Conservation (phyloP, 2,329 filamentous ascomycete genomes). For the Colletotrichum simmondsii region DNA sequence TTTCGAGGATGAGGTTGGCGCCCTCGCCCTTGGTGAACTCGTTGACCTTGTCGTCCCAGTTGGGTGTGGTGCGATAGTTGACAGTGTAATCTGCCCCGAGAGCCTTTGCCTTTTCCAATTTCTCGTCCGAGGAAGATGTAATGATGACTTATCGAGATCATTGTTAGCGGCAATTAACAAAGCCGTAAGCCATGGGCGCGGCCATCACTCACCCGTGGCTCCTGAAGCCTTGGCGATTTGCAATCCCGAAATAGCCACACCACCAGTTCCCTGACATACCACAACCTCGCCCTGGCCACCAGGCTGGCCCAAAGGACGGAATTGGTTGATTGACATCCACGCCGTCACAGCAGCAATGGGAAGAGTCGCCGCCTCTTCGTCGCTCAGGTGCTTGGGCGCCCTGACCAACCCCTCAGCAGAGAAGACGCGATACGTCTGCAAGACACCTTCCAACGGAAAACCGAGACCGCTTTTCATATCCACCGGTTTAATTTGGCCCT, state of each 20-base stretch:
- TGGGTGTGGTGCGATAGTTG: slow-evolving; percentile 64
- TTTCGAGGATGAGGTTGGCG: slow-evolving; percentile 66
- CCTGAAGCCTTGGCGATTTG: slow-evolving; percentile 66
- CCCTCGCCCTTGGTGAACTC: slow-evolving; percentile 55
- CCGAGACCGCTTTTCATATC: slow-evolving; percentile 70
- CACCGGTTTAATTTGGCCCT: slow-evolving; percentile 66
- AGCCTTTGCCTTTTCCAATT: slow-evolving; percentile 56
- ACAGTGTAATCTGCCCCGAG: slow-evolving; percentile 64
- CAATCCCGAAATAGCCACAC: slow-evolving; percentile 61
- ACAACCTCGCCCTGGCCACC: slow-evolving; percentile 58
- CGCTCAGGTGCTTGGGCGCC: slow-evolving; percentile 65
- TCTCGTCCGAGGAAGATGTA: slow-evolving; percentile 64
- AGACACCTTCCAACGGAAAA: slow-evolving; percentile 66
- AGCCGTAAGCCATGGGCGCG: slow-evolving; percentile 42
- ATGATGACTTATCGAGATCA: slow-evolving; percentile 58
- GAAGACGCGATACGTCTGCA: slow-evolving; percentile 71
- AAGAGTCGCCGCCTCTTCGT: slow-evolving; percentile 69
- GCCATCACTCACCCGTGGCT: slow-evolving; percentile 51
- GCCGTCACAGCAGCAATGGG: slow-evolving; percentile 73
- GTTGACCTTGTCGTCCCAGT: slow-evolving; percentile 62
- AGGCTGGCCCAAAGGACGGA: slow-evolving; percentile 63
- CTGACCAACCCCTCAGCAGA: slow-evolving; percentile 64
- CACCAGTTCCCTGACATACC: slow-evolving; percentile 66
- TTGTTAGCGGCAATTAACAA: slow-evolving; percentile 43
- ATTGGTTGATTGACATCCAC: slow-evolving; percentile 73